Percentiles rank a stretch among this genome's conserved stretches.
Conservation (phyloP, 2,329 filamentous ascomycete genomes). For the Calonectria multiphialidica region DNA sequence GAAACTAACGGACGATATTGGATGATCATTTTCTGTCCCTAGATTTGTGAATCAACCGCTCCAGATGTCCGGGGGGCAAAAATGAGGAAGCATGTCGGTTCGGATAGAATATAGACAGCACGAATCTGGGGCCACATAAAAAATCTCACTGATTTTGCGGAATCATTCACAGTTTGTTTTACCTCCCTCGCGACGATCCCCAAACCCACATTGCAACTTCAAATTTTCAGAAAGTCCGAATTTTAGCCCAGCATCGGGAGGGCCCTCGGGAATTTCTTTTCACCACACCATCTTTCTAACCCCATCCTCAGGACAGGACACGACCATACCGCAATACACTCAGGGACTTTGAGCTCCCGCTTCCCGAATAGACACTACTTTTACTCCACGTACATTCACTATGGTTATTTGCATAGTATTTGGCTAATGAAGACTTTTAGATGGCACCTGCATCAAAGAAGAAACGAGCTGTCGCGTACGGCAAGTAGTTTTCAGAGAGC, state of each 20-base stretch:
- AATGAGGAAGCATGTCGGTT: too few relatives aligned
- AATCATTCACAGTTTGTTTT: too few relatives aligned
- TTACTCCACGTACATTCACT: neutral
- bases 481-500: neutral
- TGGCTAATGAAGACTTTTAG: neutral
- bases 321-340: neutral
- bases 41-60: too few relatives aligned
- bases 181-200: too few relatives aligned
- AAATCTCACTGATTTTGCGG: too few relatives aligned
- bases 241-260: neutral
- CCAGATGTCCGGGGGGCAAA: too few relatives aligned
- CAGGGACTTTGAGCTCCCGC: neutral
- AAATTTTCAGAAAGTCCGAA: neutral
- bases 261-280: neutral
- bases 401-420: neutral
- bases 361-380: neutral
- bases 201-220: neutral
- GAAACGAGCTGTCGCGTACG: neutral
- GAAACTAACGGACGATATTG: too few relatives aligned
- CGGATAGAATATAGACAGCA: too few relatives aligned
- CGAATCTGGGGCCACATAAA: too few relatives aligned
- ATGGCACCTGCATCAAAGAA: neutral
- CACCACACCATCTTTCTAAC: neutral
- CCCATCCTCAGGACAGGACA: neutral
- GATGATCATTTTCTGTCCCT: too few relatives aligned